Evolutionary conservation across 345 rosid species (phyloP).

Genomic region (Punica granatum): DNA sequence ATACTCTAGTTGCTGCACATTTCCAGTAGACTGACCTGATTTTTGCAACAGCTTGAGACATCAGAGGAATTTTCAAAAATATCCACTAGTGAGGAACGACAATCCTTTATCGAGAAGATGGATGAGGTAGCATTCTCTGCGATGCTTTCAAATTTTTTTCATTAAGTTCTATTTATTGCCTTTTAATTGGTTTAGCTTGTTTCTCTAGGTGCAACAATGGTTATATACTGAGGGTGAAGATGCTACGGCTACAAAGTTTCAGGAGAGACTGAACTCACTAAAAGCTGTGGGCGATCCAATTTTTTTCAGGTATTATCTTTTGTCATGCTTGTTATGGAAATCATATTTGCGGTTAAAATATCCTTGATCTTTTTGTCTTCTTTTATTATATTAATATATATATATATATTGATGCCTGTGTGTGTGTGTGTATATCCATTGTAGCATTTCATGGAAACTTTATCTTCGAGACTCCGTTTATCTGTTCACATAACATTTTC

Average conservation of each 20-base stretch:
- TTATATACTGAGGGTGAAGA: slow-evolving; percentile 95
- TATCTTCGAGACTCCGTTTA: neutral
- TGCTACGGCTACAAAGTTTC: slow-evolving; percentile 70
- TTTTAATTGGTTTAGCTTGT: slow-evolving; percentile 1
- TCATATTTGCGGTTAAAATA: neutral
- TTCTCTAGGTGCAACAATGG: slow-evolving; percentile 91
- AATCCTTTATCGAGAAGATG: slow-evolving; percentile 70
- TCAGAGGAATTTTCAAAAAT: slow-evolving; percentile 61
- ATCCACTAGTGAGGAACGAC: slow-evolving; percentile 71
- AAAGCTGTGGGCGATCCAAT: slow-evolving; percentile 74
- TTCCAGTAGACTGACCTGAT: neutral
- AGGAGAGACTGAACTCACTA: slow-evolving; percentile 56
- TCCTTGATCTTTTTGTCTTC: neutral
- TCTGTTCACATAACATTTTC: neutral
- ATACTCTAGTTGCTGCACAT: neutral
- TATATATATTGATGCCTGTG: neutral
- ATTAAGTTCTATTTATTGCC: neutral
- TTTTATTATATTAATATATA: neutral
- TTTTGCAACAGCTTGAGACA: slow-evolving; percentile 62
- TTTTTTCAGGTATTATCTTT: slow-evolving; percentile 43
- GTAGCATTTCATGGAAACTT: neutral
- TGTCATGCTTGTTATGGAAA: neutral
- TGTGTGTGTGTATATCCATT: neutral
- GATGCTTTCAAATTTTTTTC: neutral
- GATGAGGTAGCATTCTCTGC: slow-evolving; percentile 51